Evolutionary conservation across 2,329 filamentous ascomycete genomes (phyloP).

Genomic region (Leptographium wingfieldii): DNA sequence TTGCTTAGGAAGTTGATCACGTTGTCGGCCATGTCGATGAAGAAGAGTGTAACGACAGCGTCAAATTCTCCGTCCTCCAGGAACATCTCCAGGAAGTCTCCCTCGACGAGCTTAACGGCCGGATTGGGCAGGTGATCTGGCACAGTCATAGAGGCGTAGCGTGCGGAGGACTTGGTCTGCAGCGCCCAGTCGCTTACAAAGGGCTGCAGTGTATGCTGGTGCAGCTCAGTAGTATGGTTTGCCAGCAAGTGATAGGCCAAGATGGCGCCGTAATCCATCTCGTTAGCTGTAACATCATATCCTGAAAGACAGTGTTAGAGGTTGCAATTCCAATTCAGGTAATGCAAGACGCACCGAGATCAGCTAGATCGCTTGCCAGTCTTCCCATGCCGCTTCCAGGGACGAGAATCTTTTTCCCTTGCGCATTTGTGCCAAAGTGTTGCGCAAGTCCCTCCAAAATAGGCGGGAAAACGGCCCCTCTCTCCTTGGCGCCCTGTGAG

Average conservation of each 20-base stretch:
- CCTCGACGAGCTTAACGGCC: conserved; percentile 1
- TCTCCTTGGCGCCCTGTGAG: not conserved
- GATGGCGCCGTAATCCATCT: not conserved
- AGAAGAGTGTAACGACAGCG: conserved; percentile 1
- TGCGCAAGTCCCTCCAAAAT: not conserved
- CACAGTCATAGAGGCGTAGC: not conserved
- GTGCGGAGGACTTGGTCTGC: not conserved
- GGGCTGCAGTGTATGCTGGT: conserved; percentile 1
- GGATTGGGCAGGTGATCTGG: not conserved
- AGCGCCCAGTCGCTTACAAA: not conserved
- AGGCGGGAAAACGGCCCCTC: not conserved
- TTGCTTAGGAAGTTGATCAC: conserved; percentile 2
- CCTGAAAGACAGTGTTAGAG: not conserved
- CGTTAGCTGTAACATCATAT: not conserved
- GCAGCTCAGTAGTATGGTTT: not conserved
- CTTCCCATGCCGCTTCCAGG: conserved; percentile 1
- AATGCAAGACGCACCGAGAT: not conserved
- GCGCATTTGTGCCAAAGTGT: not conserved
- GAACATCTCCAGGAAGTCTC: not conserved
- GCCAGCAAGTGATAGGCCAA: not conserved
- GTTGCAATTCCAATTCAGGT: not conserved
- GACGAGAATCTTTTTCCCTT: not conserved
- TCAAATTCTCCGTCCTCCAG: not conserved
- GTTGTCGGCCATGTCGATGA: conserved; percentile 2
- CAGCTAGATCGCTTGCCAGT: conserved; percentile 1